A percentile compares a stretch with the other conserved stretches of the same genome.
phyloP scores from a whole-genome alignment of 2,329 filamentous ascomycete genomes.

The Ceratocystis eucalypticola region DNA sequence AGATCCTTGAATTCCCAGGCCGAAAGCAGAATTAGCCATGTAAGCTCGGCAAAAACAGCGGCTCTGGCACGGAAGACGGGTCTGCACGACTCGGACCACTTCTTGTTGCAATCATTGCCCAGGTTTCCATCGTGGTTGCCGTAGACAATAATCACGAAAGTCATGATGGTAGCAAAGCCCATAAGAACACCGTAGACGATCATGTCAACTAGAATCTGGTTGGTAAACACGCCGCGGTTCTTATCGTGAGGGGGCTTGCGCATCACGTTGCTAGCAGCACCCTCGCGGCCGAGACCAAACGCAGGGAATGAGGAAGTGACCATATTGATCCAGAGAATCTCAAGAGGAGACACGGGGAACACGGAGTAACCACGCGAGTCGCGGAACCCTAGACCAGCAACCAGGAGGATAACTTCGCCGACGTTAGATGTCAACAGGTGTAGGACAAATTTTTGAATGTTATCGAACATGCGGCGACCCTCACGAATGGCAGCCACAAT shows the following conservation, averaged over 20 bases:
- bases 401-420: constrained; percentile 66
- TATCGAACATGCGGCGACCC: constrained; percentile 74
- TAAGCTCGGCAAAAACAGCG: constrained; percentile 59
- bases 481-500: constrained; percentile 75
- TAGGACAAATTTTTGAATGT: constrained; percentile 77
- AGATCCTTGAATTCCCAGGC: constrained; percentile 69
- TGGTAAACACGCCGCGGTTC: constrained; percentile 57
- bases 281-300: constrained; percentile 74
- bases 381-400: constrained; percentile 71
- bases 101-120: constrained; percentile 49
- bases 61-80: constrained; percentile 57
- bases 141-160: constrained; percentile 53
- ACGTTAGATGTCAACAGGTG: constrained; percentile 71
- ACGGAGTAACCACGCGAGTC: constrained; percentile 59
- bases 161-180: constrained; percentile 51
- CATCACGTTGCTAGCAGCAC: constrained; percentile 64
- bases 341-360: constrained; percentile 71
- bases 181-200: constrained; percentile 67
- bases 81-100: constrained; percentile 41
- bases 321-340: constrained; percentile 94
- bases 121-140: constrained; percentile 43
- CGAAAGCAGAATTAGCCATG: constrained; percentile 59
- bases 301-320: constrained; percentile 77
- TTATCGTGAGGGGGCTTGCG: constrained; percentile 61
- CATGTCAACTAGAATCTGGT: constrained; percentile 67